Conservation (phyloP, 139 green algal species). For the Coelastrella sp. region DNA sequence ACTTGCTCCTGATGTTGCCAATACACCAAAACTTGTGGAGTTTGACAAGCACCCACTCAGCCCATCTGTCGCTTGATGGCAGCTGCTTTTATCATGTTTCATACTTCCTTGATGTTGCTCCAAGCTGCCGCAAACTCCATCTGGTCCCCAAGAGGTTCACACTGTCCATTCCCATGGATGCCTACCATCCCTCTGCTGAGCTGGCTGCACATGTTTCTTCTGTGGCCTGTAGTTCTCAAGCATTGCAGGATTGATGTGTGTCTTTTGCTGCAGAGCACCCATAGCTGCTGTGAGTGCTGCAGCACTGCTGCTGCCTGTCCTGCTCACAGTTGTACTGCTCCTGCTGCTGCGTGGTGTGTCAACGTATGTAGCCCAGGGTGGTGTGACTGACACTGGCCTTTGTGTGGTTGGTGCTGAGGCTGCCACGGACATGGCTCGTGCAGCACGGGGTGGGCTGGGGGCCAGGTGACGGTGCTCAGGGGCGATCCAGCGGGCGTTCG, state of each 20-base stretch:
- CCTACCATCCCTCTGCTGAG: not conserved
- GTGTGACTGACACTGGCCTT: not conserved
- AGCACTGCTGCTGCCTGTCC: not conserved
- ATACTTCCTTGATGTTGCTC: no score
- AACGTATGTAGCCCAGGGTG: not conserved
- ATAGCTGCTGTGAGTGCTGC: not conserved
- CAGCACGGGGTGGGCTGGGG: not conserved
- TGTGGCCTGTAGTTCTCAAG: not conserved
- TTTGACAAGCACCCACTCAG: no score
- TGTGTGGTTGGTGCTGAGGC: not conserved
- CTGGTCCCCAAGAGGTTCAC: not conserved
- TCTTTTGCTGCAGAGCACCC: not conserved
- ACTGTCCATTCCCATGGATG: not conserved
- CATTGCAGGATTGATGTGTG: not conserved
- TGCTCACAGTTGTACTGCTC: not conserved
- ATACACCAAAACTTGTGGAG: no score
- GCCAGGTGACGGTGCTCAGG: constrained; percentile 39
- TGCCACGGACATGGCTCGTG: not conserved
- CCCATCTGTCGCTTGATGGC: no score
- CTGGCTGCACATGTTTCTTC: not conserved
- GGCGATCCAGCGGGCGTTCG: constrained; percentile 3
- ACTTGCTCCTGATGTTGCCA: no score
- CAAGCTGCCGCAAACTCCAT: not conserved
- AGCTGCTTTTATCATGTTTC: no score
- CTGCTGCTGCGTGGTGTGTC: not conserved